Evolutionary conservation across 1,284 basidiomycete species (phyloP).

Genomic region (Cryptococcus sp.): DNA sequence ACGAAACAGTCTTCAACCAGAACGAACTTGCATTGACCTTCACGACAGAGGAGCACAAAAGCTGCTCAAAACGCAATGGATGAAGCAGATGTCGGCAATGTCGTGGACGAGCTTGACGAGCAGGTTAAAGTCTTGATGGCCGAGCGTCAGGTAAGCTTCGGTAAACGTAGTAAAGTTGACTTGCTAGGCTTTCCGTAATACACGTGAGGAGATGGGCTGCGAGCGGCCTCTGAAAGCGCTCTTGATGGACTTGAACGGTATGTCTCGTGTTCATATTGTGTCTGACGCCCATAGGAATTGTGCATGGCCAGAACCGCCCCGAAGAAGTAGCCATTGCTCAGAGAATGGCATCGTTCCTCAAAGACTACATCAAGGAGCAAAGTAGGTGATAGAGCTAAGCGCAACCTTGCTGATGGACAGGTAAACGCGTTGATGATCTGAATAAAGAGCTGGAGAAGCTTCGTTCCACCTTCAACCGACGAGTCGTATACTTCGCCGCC

Average conservation of each 20-base stretch:
- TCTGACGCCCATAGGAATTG: conserved; percentile 5
- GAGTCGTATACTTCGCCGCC: conserved; percentile 46
- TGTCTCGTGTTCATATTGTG: conserved; percentile 4
- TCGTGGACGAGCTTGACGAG: conserved; percentile 30
- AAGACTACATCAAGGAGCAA: conserved; percentile 28
- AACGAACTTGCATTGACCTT: too few relatives aligned
- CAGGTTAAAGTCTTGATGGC: conserved; percentile 32
- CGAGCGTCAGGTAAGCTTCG: conserved; percentile 27
- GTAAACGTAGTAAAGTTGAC: not conserved
- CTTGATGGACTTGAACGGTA: conserved; percentile 42
- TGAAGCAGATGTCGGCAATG: conserved; percentile 16
- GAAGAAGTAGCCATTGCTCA: conserved; percentile 33
- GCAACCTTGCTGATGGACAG: conserved; percentile 9
- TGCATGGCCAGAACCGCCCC: conserved; percentile 17
- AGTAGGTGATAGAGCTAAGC: conserved; percentile 17
- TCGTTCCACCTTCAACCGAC: conserved; percentile 44
- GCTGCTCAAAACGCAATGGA: conserved; percentile 30
- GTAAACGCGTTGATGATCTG: conserved; percentile 35
- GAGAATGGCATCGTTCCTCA: conserved; percentile 15
- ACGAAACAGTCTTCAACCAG: too few relatives aligned
- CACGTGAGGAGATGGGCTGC: conserved; percentile 34
- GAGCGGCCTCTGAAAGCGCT: conserved; percentile 44
- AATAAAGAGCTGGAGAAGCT: conserved; percentile 49
- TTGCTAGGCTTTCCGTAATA: conserved; percentile 37
- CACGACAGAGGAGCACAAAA: conserved; percentile 28